A percentile compares a stretch with the other conserved stretches of the same genome.
phyloP scores from a whole-genome alignment of 345 rosid species.

The Excoecaria agallocha region DNA sequence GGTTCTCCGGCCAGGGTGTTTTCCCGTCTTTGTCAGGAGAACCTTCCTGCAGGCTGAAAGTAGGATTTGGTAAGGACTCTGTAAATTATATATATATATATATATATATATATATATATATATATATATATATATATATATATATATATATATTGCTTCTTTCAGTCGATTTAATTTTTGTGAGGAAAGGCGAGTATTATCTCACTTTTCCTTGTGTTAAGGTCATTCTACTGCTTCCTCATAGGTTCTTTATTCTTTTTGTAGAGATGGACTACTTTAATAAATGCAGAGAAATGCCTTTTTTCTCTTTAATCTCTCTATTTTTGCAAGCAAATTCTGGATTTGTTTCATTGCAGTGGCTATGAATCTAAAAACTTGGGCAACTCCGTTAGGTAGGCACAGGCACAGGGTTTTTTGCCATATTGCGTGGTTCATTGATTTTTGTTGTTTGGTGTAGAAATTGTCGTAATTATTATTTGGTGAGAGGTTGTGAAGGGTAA shows the following conservation, averaged over 20 bases:
- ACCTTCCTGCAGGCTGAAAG: constrained; percentile 42
- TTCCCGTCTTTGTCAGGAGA: constrained; percentile 49
- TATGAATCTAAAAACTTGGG: too few species aligned
- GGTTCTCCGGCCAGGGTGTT: constrained; percentile 50
- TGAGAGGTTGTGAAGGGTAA: too few species aligned
- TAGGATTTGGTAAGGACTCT: constrained; percentile 30
- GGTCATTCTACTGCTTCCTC: constrained; percentile 39
- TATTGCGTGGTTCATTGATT: too few species aligned
- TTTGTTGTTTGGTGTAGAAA: too few species aligned
- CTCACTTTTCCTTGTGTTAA: constrained; percentile 23
- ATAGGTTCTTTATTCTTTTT: constrained; percentile 44
- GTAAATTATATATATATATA: constrained; percentile 42
- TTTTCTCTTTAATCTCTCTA: background rate
- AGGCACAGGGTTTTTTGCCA: too few species aligned
- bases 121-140: too few species aligned
- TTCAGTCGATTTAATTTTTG: constrained; percentile 21
- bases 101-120: too few species aligned
- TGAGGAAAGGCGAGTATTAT: constrained; percentile 34
- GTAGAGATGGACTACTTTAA: constrained; percentile 33
- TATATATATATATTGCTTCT: background rate
- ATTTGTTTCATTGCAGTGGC: too few species aligned
- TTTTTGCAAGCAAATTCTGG: background rate
- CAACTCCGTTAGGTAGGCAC: too few species aligned
- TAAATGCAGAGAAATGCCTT: constrained; percentile 30
- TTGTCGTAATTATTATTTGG: too few species aligned